Evolutionary conservation across 2,329 filamentous ascomycete genomes (phyloP).

Genomic region (Gliomastix tumulicola): DNA sequence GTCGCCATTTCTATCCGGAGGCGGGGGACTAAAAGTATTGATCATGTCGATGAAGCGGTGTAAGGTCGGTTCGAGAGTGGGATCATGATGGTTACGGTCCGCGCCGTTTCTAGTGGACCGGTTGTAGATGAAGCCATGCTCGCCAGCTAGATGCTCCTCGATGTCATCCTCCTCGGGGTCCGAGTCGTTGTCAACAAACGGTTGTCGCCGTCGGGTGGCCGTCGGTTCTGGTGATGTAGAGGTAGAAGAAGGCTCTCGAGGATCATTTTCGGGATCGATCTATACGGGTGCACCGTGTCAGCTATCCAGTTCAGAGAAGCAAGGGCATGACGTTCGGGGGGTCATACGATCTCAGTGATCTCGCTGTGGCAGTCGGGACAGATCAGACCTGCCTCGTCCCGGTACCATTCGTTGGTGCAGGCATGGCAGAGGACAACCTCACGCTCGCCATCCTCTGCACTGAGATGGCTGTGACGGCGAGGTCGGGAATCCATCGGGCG

Average conservation of each 20-base stretch:
- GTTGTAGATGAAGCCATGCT: conserved; percentile 31
- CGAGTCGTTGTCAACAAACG: conserved; percentile 39
- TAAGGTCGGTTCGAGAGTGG: conserved; percentile 27
- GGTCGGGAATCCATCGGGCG: conserved; percentile 23
- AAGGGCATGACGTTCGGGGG: too few relatives aligned
- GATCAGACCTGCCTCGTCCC: conserved; percentile 56
- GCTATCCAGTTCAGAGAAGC: too few relatives aligned
- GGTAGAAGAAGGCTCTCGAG: conserved; percentile 33
- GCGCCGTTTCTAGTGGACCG: conserved; percentile 22
- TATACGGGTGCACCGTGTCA: too few relatives aligned
- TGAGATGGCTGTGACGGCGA: conserved; percentile 30
- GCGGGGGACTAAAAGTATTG: conserved; percentile 25
- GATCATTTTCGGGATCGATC: conserved; percentile 54
- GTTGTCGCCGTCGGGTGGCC: conserved; percentile 11
- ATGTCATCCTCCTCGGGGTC: conserved; percentile 55
- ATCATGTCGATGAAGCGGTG: conserved; percentile 37
- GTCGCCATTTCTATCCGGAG: not conserved
- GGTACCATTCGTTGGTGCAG: conserved; percentile 76
- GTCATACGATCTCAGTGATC: conserved; percentile 75
- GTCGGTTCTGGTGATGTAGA: conserved; percentile 20
- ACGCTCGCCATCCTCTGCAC: conserved; percentile 37
- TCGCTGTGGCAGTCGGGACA: conserved; percentile 77
- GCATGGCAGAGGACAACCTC: conserved; percentile 83
- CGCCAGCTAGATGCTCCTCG: conserved; percentile 40
- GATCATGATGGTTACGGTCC: conserved; percentile 17